phyloP scores from a whole-genome alignment of 345 rosid species.

The Eucalyptus grandis region DNA sequence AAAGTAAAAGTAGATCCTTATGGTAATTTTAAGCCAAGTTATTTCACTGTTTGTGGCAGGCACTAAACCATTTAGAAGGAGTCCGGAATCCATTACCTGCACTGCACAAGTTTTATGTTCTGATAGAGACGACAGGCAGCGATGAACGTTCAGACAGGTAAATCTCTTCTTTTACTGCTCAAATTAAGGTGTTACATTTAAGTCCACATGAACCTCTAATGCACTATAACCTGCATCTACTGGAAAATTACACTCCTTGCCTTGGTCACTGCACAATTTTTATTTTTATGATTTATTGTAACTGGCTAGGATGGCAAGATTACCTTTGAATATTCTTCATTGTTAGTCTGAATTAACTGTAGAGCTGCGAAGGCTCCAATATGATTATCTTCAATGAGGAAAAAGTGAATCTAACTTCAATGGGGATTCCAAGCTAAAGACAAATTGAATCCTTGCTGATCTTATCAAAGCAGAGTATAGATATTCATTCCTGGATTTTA shows the following conservation, averaged over 20 bases:
- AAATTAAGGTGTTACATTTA: not conserved
- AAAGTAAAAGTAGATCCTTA: not conserved
- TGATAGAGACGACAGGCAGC: slow-evolving; percentile 88
- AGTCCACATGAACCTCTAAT: not conserved
- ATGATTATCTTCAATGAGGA: not conserved
- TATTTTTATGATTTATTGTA: not conserved
- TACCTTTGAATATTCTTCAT: not conserved
- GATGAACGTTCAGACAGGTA: slow-evolving; percentile 67
- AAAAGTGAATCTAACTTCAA: not conserved
- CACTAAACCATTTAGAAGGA: slow-evolving; percentile 70
- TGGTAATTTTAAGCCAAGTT: not conserved
- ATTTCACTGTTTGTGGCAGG: slow-evolving; percentile 20
- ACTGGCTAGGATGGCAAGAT: not conserved
- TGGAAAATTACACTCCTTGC: not conserved
- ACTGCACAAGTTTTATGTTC: slow-evolving; percentile 63
- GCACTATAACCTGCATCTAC: not conserved
- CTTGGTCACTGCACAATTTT: not conserved
- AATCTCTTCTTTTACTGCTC: not conserved
- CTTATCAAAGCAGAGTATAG: not conserved
- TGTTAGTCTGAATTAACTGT: not conserved
- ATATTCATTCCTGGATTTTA: not conserved
- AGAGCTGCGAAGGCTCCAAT: not conserved
- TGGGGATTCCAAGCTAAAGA: not conserved
- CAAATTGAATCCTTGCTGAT: not conserved
- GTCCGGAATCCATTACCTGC: slow-evolving; percentile 78